A percentile compares a stretch with the other conserved stretches of the same genome.
Conservation (phyloP, 495 filamentous ascomycete species). For the Penicillium bialowiezense region DNA sequence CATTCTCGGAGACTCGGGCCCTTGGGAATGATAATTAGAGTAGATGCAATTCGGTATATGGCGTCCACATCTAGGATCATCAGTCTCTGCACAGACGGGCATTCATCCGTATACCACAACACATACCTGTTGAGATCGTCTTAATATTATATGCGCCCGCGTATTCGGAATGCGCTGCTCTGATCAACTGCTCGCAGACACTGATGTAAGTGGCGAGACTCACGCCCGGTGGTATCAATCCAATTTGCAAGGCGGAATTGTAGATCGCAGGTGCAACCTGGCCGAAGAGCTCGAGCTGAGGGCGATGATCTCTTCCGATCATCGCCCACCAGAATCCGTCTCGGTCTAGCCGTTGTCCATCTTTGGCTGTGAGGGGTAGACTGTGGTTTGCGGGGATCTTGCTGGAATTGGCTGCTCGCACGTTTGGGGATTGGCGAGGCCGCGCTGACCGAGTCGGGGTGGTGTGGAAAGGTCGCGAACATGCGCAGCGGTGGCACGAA, state of each 20-base stretch:
- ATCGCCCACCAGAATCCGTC: background rate
- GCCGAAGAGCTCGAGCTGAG: no score
- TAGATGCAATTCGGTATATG: conserved; percentile 24
- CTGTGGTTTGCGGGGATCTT: background rate
- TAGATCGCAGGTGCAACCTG: background rate
- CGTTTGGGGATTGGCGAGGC: background rate
- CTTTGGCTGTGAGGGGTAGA: background rate
- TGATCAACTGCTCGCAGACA: conserved; percentile 15
- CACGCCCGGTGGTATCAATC: conserved; percentile 9
- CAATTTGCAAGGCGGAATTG: background rate
- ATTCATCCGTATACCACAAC: no score
- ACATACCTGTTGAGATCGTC: conserved; percentile 28
- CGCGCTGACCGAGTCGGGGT: conserved; percentile 1
- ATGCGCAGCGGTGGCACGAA: no score
- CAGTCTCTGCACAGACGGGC: no score
- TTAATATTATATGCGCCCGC: conserved; percentile 15
- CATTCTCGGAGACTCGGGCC: conserved; percentile 16
- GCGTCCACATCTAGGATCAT: conserved; percentile 24
- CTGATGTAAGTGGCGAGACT: conserved; percentile 18
- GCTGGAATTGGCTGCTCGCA: background rate
- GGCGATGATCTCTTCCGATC: no score
- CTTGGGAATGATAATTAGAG: background rate
- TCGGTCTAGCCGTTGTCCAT: background rate
- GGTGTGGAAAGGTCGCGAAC: conserved; percentile 16
- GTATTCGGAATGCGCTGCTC: background rate